Percentiles rank a stretch among this genome's conserved stretches.
Evolutionary conservation across 2,329 filamentous ascomycete species (phyloP).

Genomic region (Talaromyces pinophilus): DNA sequence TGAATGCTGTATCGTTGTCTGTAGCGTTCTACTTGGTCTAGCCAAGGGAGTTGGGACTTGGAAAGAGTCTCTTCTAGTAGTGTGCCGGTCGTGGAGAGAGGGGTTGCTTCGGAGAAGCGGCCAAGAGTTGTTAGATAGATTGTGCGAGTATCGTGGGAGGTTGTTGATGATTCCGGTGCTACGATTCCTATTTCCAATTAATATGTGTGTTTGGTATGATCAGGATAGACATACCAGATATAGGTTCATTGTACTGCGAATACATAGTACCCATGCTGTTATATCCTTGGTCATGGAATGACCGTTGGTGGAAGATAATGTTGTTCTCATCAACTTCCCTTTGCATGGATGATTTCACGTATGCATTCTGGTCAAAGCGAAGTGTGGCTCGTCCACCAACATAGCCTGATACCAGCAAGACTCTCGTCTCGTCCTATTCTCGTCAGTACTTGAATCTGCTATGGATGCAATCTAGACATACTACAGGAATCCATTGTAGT

Average conservation of each 20-base stretch:
- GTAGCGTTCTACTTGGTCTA: conserved; percentile 33
- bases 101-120: conserved; percentile 28
- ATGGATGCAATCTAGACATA: conserved; percentile 26
- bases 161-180: conserved; percentile 27
- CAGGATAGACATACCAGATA: conserved; percentile 33
- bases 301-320: conserved; percentile 26
- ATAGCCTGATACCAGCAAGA: conserved; percentile 31
- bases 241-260: conserved; percentile 34
- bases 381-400: conserved; percentile 30
- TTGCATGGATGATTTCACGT: conserved; percentile 27
- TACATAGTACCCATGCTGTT: conserved; percentile 21
- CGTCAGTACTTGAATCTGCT: neutral
- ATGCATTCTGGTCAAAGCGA: conserved; percentile 24
- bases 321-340: conserved; percentile 1
- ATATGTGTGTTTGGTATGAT: neutral
- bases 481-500: conserved; percentile 35
- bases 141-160: conserved; percentile 22
- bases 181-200: conserved; percentile 29
- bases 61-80: conserved; percentile 13
- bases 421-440: conserved; percentile 28
- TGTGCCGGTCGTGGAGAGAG: conserved; percentile 13
- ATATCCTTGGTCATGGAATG: conserved; percentile 27
- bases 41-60: conserved; percentile 30
- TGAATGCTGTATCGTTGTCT: conserved; percentile 52
- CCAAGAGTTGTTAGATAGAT: conserved; percentile 38